A percentile compares a stretch with the other conserved stretches of the same genome.
Evolutionary conservation across 495 filamentous ascomycete genomes (phyloP).

Genomic region (Mytilinidion resinicola): DNA sequence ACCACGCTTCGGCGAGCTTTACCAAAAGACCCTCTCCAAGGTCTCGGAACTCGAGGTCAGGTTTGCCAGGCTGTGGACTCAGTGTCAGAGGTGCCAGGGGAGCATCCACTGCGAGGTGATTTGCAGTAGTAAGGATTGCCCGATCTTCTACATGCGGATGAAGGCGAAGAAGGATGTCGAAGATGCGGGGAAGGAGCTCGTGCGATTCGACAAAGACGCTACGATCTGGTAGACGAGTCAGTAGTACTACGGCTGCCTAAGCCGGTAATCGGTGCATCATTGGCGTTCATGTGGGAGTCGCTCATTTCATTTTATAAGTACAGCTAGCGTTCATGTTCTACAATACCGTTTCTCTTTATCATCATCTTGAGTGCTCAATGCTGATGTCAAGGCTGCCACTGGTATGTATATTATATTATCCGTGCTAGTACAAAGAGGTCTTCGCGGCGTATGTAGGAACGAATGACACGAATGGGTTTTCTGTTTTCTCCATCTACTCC

Average conservation of each 20-base stretch:
- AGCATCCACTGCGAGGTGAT: slow-evolving; percentile 98
- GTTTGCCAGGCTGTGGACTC: slow-evolving; percentile 92
- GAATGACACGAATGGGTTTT: too few relatives aligned
- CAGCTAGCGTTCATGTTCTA: too few relatives aligned
- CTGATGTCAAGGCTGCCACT: too few relatives aligned
- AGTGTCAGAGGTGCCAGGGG: slow-evolving; percentile 96
- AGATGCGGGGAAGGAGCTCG: slow-evolving; percentile 85
- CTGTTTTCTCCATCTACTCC: neutral
- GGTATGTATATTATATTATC: too few relatives aligned
- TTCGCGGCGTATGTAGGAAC: too few relatives aligned
- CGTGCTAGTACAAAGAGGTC: too few relatives aligned
- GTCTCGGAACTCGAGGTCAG: slow-evolving; percentile 87
- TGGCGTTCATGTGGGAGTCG: too few relatives aligned
- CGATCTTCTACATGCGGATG: slow-evolving; percentile 99
- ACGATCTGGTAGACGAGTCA: slow-evolving; percentile 45
- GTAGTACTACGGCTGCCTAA: too few relatives aligned
- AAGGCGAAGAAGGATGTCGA: slow-evolving; percentile 99
- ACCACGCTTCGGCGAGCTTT: slow-evolving; percentile 82
- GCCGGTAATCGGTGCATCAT: too few relatives aligned
- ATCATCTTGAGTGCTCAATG: too few relatives aligned
- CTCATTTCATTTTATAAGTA: too few relatives aligned
- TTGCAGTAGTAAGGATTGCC: slow-evolving; percentile 90
- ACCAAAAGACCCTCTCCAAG: slow-evolving; percentile 81
- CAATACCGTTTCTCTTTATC: too few relatives aligned
- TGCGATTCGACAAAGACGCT: slow-evolving; percentile 80